Evolutionary conservation across 495 filamentous ascomycete genomes (phyloP), one percentile per base, ranked within the genome.

Genomic region (Stereocaulon alpinum): DNA sequence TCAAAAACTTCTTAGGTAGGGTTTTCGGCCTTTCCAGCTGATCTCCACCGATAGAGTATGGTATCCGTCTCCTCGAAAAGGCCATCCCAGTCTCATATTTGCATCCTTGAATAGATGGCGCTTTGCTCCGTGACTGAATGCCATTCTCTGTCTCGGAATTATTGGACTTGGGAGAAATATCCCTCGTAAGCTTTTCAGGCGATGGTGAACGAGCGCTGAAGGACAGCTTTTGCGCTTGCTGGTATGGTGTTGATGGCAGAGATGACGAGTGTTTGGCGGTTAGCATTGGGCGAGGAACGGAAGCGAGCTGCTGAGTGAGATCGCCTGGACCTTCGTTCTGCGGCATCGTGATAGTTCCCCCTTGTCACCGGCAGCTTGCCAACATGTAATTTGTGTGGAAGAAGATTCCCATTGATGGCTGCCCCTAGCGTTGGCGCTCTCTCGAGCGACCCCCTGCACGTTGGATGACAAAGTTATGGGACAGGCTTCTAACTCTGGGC

Each of bases 241-340:
- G 91, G 61, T 89, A 90, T 5, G 93, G 93, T 1, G 93, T 98
- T 5, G 93, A 95, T 0, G 93, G 93, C 22, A 98, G 84, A 18
- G 93, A 97, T 67, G 79, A 95, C 12, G 93, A 95, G 59, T 94
- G 90, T 40, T 85, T 76, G 15, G 82, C 75, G n/a, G 67, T 70
- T 55, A 78, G 70, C 44, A 71, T 69, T 52, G 75, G 77, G 17
- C 75, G 75, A 61, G 65, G 61, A 30, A 60, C 30, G 9, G 58
- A 42, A 27, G 63, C 34, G n/a, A 68, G 41, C 18, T 61, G 59
- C 18, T 62, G 62, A n/a, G 62, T 49, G 40, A 66, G 43, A 18
- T 52, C 32, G 37, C 49, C 55, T 18, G 61, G 48, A 17, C 60
- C 58, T 12, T 66, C 59, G 22, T 56, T 58, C 45, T 63, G 59